Base-by-base conservation (phyloP, 805 yeast species). In the Starmerella stigmatis region DNA sequence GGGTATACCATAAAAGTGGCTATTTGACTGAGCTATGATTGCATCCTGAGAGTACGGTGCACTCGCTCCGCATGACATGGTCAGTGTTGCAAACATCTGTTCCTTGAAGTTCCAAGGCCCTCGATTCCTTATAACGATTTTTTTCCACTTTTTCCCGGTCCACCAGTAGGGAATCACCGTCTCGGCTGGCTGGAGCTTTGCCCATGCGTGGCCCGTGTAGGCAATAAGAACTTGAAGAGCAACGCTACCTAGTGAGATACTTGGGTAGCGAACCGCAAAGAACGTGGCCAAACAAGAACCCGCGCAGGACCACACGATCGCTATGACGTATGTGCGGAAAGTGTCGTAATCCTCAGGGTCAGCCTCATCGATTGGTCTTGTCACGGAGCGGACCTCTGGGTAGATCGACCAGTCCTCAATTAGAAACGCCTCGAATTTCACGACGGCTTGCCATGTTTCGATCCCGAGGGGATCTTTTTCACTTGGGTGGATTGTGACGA, bases 311-410 rank as follows among this genome's bases (percentile, higher is more conserved):
- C 75, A 74, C 41, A 72, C 53, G 3, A 72, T 54, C 2, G 74
- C 73, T 21, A 75, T 61, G 13, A 68, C 59, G 57, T 75, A 76
- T 6, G 70, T 73, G 43, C 81, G 66, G 41, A 73, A 50, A 6
- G 77, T 74, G 44, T 76, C 78, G 37, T 62, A 65, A 1, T 28
- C 21, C 4, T 23, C 41, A 1, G 25, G 26, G 6, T 39, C 44
- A 4, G 19, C 33, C 44, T 75, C 78, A 51, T 75, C 80, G 33
- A 56, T 62, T 1, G 78, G 72, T 23, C 69, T 72, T 5, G 73
- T 69, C 27, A 75, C 72, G 6, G 80, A 70, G 27, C 81, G 61
- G n/a, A 76, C 76, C 56, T 76, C 80, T 4, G 80, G 78, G 50
- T 75, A 75, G 4, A 79, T 78, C 1, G 79, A 74, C 57, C 69